Base-by-base conservation (phyloP, 805 yeast species). In the Metschnikowia baotianmanensis region DNA sequence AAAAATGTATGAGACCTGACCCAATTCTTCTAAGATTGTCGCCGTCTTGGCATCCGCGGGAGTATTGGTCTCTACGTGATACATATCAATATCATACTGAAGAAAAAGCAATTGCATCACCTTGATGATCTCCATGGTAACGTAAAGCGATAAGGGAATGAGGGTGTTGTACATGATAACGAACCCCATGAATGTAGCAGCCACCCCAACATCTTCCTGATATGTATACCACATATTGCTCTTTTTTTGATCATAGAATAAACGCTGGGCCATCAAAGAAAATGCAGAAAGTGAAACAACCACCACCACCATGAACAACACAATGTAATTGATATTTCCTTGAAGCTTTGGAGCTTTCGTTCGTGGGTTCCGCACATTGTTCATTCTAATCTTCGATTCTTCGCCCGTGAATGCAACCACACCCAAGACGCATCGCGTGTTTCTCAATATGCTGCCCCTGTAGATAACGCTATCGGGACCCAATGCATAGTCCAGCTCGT, bases 41-140 rank as follows among this genome's bases (percentile, higher is more conserved):
- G 98, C 96, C 0, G 98, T 90, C 58, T 91, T 82, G 0, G 96
- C 95, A 53, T 86, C 96, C 34, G 96, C 91, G 0, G 96, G 96
- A 0, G 96, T 93, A 55, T 93, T 79, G 6, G 88, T 76, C 23
- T 78, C 84, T 13, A 71, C 71, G 58, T 93, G 87, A 56, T 91
- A 93, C 96, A 93, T 88, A 63, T 95, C 98, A 34, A 93, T 78
- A 63, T 93, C 99, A 77, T 81, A 82, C 58, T 88, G 95, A 55
- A 93, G 69, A 42, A 89, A 70, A 30, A 82, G 62, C 61, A 88
- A 75, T 61, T 93, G 99, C 67, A 85, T 79, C 6, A 86, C 85
- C 58, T 93, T 93, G 57, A 90, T 89, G 46, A 93, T 83, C 60
- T 95, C 99, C 88, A 91, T 86, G 0, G 98, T 89, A 16, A 93